These are phyloP conservation scores for Saraca asoca DNA, from an alignment of 331 rosid species.

Conservation along the genomic window DNA sequence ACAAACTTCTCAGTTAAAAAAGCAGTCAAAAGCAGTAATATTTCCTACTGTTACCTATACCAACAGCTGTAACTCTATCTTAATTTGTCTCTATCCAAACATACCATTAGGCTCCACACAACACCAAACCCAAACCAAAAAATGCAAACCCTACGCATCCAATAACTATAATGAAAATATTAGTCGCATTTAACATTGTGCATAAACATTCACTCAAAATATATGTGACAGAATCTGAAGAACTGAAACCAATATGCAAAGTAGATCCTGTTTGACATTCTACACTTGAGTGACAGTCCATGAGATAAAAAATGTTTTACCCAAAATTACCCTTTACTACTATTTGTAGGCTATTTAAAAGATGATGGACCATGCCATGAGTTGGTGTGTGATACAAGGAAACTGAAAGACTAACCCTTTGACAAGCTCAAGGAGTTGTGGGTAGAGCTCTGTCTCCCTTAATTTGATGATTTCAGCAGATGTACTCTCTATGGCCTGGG, in stretches of 20 bases:
- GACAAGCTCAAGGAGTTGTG: conserved; percentile 83
- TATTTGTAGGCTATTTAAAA: background rate
- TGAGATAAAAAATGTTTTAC: too few species aligned
- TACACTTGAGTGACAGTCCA: too few species aligned
- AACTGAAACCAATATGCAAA: too few species aligned
- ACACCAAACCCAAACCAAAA: background rate
- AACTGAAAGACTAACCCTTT: conserved; percentile 71
- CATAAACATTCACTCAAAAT: too few species aligned
- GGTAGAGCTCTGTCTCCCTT: conserved; percentile 82
- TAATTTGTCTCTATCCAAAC: too few species aligned
- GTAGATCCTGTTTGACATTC: too few species aligned
- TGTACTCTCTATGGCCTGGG: conserved; percentile 87
- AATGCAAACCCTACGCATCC: background rate
- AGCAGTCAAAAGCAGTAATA: conserved; percentile 50
- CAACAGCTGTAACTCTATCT: background rate
- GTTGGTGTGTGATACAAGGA: background rate
- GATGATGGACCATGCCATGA: conserved; percentile 6
- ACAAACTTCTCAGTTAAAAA: conserved; percentile 28
- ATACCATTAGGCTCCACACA: too few species aligned
- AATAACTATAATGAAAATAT: too few species aligned
- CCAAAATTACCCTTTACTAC: too few species aligned
- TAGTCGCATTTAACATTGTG: too few species aligned
- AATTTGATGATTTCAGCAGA: conserved; percentile 79
- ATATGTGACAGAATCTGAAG: too few species aligned
- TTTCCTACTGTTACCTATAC: conserved; percentile 31